Conservation (phyloP, 2,329 filamentous ascomycete genomes). For the Apiospora rasikravindrae region DNA sequence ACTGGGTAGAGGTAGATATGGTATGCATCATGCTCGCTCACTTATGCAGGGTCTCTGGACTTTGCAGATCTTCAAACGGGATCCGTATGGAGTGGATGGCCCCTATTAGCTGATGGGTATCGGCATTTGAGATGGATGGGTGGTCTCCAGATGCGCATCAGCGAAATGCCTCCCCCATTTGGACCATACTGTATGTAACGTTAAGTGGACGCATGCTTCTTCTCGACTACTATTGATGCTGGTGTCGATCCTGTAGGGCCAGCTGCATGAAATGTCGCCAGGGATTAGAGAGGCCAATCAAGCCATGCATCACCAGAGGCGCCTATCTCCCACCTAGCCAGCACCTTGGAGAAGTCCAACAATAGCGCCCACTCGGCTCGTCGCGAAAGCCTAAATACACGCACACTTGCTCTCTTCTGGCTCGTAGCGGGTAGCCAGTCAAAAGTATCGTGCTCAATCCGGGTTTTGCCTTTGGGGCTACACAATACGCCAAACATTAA, state of each 20-base stretch:
- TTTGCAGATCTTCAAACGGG: slow-evolving; percentile 13
- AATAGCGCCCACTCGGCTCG: slow-evolving; percentile 35
- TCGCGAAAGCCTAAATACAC: slow-evolving; percentile 28
- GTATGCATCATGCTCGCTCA: not conserved
- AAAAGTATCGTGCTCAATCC: not conserved
- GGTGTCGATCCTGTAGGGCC: slow-evolving; percentile 24
- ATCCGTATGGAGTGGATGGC: slow-evolving; percentile 10
- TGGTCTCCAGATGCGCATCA: slow-evolving; percentile 12
- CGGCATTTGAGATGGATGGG: slow-evolving; percentile 9
- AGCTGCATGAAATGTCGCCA: slow-evolving; percentile 22
- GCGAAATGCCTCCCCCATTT: slow-evolving; percentile 1
- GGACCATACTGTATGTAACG: slow-evolving; percentile 7
- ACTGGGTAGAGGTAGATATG: not conserved
- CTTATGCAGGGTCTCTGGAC: not conserved
- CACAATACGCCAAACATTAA: not conserved
- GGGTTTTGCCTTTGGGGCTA: not conserved
- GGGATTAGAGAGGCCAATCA: slow-evolving; percentile 24
- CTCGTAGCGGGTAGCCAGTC: slow-evolving; percentile 3
- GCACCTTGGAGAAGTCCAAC: slow-evolving; percentile 9
- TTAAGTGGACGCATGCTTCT: slow-evolving; percentile 12
- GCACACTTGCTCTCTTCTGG: slow-evolving; percentile 4
- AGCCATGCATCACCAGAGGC: not conserved
- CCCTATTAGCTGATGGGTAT: slow-evolving; percentile 3
- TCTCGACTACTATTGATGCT: slow-evolving; percentile 21
- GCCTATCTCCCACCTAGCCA: slow-evolving; percentile 18